Evolutionary conservation across 306 rosid genomes (phyloP).

Genomic region (Lathyrus aphaca): DNA sequence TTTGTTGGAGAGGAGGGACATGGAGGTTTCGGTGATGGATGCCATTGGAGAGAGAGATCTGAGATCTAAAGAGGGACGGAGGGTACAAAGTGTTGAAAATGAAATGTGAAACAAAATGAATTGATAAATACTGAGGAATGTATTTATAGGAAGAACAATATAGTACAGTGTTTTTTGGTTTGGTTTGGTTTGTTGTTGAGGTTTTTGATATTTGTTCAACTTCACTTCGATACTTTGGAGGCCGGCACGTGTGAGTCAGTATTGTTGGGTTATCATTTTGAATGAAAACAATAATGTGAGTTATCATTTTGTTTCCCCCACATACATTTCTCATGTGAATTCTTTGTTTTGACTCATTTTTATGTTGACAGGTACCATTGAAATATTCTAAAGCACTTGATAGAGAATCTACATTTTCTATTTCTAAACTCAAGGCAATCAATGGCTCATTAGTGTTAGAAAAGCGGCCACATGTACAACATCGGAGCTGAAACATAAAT

Average conservation of each 20-base stretch:
- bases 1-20: constrained; percentile 45
- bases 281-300: no score
- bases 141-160: constrained; percentile 2
- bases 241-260: constrained; percentile 7
- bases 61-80: constrained; percentile 51
- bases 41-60: constrained; percentile 53
- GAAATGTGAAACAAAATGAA: constrained; percentile 1
- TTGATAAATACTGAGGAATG: neutral
- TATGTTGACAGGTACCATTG: no score
- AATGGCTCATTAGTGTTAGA: constrained; percentile 78
- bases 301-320: no score
- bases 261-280: neutral
- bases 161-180: neutral
- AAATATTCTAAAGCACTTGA: constrained; percentile 74
- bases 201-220: constrained; percentile 7
- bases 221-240: neutral
- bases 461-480: constrained; percentile 69
- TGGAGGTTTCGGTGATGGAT: constrained; percentile 48
- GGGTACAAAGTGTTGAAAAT: constrained; percentile 37
- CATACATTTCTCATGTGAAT: no score
- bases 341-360: no score
- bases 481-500: constrained; percentile 65
- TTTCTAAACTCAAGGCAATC: constrained; percentile 86
- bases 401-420: constrained; percentile 67
- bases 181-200: neutral